Percentiles rank a stretch among this genome's conserved stretches.
phyloP scores from a whole-genome alignment of 192 early-diverging fungal species.

The Coemansia asiatica region DNA sequence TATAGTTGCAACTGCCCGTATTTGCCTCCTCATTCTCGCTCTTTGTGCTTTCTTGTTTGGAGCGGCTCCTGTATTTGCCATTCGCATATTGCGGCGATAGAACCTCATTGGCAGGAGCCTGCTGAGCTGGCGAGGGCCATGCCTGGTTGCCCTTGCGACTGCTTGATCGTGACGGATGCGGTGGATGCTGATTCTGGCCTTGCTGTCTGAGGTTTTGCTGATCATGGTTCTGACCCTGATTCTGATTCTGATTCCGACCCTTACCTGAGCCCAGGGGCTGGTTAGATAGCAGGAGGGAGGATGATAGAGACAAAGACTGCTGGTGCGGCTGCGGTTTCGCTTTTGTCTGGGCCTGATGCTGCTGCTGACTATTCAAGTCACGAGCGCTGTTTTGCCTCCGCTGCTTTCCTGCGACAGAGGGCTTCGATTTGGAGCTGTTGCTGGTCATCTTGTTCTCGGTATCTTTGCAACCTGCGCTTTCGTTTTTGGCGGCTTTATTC shows the following conservation, averaged over 20 bases:
- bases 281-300: background rate
- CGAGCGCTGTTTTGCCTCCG: constrained; percentile 7
- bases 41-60: constrained; percentile 9
- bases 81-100: background rate
- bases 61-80: background rate
- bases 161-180: background rate
- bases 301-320: background rate
- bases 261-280: background rate
- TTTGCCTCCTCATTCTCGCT: constrained; percentile 11
- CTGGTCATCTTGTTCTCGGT: background rate
- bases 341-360: constrained; percentile 2
- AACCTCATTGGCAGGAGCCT: background rate
- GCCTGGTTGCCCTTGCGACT: constrained; percentile 2
- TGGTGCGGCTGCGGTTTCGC: background rate
- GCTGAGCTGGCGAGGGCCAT: background rate
- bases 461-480: background rate
- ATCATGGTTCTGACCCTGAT: background rate
- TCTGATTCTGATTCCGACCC: background rate
- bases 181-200: constrained; percentile 10
- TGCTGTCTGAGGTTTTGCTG: constrained; percentile 11
- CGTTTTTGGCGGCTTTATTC: constrained; percentile 4
- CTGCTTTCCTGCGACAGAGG: constrained; percentile 1
- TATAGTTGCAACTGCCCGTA: background rate
- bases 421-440: constrained; percentile 8
- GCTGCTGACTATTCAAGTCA: background rate